A percentile compares a stretch with the other conserved stretches of the same genome.
These are phyloP conservation scores for Podospora conica DNA, from an alignment of 495 filamentous ascomycete genomes.

Conservation along the genomic window DNA sequence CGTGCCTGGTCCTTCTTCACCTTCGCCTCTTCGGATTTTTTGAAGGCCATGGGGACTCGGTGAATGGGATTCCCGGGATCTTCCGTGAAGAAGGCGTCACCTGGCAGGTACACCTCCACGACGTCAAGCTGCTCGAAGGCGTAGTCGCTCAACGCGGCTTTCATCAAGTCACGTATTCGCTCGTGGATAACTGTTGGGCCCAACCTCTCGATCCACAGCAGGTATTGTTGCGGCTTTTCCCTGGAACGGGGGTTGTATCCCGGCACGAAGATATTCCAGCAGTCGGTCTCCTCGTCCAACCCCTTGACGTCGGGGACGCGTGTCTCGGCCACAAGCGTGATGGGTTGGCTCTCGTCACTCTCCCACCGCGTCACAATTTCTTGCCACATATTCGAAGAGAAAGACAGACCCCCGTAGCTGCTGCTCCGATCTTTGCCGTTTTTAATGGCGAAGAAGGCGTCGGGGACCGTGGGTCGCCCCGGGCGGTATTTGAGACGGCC, in stretches of 20 bases:
- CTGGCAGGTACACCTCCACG: conserved; percentile 15
- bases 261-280: conserved; percentile 18
- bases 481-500: conserved; percentile 18
- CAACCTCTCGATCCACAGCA: conserved; percentile 1
- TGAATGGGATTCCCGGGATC: not conserved
- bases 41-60: not conserved
- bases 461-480: conserved; percentile 20
- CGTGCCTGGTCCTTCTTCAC: not conserved
- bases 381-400: conserved; percentile 7
- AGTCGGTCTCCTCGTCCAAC: conserved; percentile 1
- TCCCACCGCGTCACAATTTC: conserved; percentile 1
- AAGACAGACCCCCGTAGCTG: conserved; percentile 22
- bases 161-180: conserved; percentile 4
- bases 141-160: not conserved
- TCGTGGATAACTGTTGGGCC: not conserved
- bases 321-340: not conserved
- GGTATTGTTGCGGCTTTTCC: not conserved
- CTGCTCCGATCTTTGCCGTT: no score
- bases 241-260: not conserved
- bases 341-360: not conserved
- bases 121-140: not conserved
- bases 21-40: not conserved
- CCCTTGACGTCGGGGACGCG: not conserved
- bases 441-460: conserved; percentile 17
- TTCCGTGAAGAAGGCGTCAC: conserved; percentile 1